Percentiles rank a stretch among this genome's conserved stretches.
Evolutionary conservation across 345 rosid genomes (phyloP).

Genomic region (Hibiscus syriacus): DNA sequence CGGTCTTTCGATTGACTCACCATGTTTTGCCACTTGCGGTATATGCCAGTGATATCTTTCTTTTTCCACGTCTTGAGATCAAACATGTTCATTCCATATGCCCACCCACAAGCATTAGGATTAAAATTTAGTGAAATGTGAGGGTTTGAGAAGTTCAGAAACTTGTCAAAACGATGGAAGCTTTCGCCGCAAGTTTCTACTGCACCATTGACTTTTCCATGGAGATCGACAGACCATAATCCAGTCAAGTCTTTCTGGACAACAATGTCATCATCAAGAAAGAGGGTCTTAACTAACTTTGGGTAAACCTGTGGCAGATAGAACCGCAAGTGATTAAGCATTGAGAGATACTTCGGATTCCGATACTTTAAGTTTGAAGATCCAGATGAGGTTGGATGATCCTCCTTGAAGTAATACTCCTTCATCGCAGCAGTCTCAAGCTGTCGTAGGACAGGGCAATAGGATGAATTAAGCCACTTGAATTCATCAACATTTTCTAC

Average conservation of each 20-base stretch:
- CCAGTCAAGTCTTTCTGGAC: constrained; percentile 94
- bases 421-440: constrained; percentile 93
- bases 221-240: constrained; percentile 74
- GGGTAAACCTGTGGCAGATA: constrained; percentile 94
- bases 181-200: constrained; percentile 99
- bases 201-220: constrained; percentile 96
- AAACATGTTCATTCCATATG: constrained; percentile 96
- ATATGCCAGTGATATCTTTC: constrained; percentile 92
- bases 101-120: constrained; percentile 99
- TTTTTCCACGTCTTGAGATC: constrained; percentile 87
- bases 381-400: constrained; percentile 79
- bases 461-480: constrained; percentile 95
- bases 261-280: constrained; percentile 94
- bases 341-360: constrained; percentile 93
- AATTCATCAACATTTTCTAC: constrained; percentile 97
- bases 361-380: constrained; percentile 90
- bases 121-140: constrained; percentile 79
- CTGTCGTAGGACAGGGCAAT: constrained; percentile 94
- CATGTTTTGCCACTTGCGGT: constrained; percentile 98
- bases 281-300: constrained; percentile 79
- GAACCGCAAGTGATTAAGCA: constrained; percentile 92
- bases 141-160: constrained; percentile 88
- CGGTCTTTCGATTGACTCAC: constrained; percentile 29
- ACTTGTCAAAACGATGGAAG: constrained; percentile 96
- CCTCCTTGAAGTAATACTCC: constrained; percentile 93